Conservation (phyloP, 257 asterid species). For the Nicotiana noctiflora region DNA sequence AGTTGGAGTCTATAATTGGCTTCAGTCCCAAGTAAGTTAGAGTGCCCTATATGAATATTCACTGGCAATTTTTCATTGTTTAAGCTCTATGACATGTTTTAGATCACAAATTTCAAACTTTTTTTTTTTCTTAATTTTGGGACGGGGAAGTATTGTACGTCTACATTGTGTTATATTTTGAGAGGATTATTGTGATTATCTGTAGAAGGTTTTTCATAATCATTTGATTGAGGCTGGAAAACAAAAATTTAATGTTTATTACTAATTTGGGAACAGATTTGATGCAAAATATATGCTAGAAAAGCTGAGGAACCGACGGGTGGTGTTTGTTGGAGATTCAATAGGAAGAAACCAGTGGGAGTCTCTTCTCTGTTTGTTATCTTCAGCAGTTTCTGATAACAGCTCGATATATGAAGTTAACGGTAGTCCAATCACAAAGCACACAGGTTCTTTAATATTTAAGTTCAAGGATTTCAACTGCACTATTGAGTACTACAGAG, state of each 20-base stretch:
- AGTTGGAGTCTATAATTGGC: no score
- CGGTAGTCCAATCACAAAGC: slow-evolving; percentile 82
- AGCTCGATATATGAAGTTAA: slow-evolving; percentile 66
- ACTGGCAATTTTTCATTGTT: no score
- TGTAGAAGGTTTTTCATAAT: not conserved
- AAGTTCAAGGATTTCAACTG: slow-evolving; percentile 62
- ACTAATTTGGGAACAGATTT: slow-evolving; percentile 34
- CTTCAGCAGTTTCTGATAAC: slow-evolving; percentile 51
- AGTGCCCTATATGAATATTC: no score
- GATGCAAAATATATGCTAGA: slow-evolving; percentile 66
- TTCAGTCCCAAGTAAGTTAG: no score
- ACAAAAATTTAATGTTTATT: slow-evolving; percentile 1
- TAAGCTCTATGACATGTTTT: no score
- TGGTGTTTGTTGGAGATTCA: slow-evolving; percentile 80
- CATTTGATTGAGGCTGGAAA: not conserved
- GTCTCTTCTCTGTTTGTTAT: slow-evolving; percentile 79
- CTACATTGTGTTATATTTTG: not conserved
- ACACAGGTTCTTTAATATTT: slow-evolving; percentile 57
- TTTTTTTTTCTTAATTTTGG: no score
- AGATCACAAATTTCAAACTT: no score
- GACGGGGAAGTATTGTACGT: no score
- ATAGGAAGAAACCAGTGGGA: slow-evolving; percentile 97
- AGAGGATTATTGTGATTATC: not conserved
- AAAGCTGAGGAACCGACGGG: slow-evolving; percentile 45
- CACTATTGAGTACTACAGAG: slow-evolving; percentile 76